phyloP scores from a whole-genome alignment of 2,329 filamentous ascomycete genomes.

The Endoconidiophora polonica region DNA sequence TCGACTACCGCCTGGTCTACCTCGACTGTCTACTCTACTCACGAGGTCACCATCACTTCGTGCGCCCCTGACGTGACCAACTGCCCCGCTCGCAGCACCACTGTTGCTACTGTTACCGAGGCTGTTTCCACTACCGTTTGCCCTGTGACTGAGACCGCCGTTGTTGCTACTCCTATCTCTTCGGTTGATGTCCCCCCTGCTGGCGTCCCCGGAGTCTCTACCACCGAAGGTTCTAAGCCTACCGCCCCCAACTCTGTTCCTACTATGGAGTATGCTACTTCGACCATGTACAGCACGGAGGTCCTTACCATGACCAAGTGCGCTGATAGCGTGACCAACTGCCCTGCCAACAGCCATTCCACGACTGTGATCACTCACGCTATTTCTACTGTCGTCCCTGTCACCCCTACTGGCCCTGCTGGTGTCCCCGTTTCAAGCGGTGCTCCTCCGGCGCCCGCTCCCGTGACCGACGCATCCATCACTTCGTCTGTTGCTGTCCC shows the following conservation, averaged over 20 bases:
- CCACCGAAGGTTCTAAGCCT: background rate
- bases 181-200: constrained; percentile 13
- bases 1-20: constrained; percentile 14
- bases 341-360: background rate
- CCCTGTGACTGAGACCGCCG: constrained; percentile 18
- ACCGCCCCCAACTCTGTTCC: background rate
- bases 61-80: constrained; percentile 29
- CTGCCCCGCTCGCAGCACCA: constrained; percentile 21
- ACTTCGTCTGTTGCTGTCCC: background rate
- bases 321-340: constrained; percentile 7
- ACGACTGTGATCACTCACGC: constrained; percentile 2
- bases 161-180: constrained; percentile 16
- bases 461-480: too few species aligned
- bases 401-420: background rate
- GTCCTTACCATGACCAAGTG: constrained; percentile 9
- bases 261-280: background rate
- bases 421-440: background rate
- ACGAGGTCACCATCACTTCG: constrained; percentile 16
- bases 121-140: constrained; percentile 30
- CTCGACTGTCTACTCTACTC: constrained; percentile 20
- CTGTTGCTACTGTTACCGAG: constrained; percentile 13
- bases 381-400: constrained; percentile 31
- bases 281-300: constrained; percentile 3
- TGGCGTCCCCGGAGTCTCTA: constrained; percentile 11
- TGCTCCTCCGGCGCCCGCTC: background rate